Evolutionary conservation across 2,329 filamentous ascomycete genomes (phyloP).

Genomic region (Talaromyces pinophilus): DNA sequence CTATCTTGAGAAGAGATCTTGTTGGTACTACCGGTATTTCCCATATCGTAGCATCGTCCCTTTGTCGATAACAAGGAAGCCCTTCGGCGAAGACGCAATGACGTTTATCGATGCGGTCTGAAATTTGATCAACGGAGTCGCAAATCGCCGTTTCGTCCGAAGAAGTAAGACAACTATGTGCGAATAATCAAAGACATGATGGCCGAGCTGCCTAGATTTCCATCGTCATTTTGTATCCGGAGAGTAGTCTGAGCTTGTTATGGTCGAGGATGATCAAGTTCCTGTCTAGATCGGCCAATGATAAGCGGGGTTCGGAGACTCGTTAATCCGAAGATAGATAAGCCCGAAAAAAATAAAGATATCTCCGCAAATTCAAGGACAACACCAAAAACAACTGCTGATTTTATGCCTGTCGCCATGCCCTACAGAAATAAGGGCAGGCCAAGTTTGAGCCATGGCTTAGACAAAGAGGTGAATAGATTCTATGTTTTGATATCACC

Average conservation of each 20-base stretch:
- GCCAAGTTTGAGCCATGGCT: conserved; percentile 54
- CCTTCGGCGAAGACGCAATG: conserved; percentile 7
- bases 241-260: background rate
- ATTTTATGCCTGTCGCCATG: conserved; percentile 32
- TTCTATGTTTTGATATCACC: background rate
- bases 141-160: background rate
- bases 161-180: background rate
- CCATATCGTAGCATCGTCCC: conserved; percentile 53
- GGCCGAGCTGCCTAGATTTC: background rate
- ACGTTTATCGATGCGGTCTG: conserved; percentile 8
- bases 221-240: background rate
- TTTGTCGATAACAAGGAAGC: conserved; percentile 9
- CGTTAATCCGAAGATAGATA: conserved; percentile 14
- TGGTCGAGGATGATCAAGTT: background rate
- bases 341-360: conserved; percentile 3
- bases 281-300: conserved; percentile 11
- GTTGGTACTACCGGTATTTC: conserved; percentile 63
- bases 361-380: background rate
- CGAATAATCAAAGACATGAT: background rate
- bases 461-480: conserved; percentile 62
- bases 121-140: background rate
- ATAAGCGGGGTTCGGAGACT: conserved; percentile 12
- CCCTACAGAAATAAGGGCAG: conserved; percentile 44
- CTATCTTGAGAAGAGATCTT: conserved; percentile 82
- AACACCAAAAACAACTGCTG: background rate